phyloP scores from a whole-genome alignment of 164 flowering plant genomes.

The Magnolia officinalis region DNA sequence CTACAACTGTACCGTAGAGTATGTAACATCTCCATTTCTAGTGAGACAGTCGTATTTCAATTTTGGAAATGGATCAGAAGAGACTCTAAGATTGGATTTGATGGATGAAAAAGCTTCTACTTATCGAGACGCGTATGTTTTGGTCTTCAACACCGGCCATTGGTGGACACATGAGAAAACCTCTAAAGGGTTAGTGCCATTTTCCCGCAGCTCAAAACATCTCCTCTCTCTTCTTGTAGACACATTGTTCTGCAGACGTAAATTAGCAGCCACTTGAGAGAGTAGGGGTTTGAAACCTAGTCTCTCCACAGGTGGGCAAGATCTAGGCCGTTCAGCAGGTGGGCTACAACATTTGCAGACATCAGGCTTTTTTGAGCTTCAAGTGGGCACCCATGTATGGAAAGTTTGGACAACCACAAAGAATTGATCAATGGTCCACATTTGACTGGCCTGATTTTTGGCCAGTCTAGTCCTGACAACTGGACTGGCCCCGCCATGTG shows the following conservation, averaged over 20 bases:
- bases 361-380: background rate
- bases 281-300: too few species aligned
- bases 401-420: background rate
- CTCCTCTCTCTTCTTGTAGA: background rate
- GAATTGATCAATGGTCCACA: background rate
- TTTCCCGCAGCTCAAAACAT: background rate
- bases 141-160: slow-evolving; percentile 85
- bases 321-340: background rate
- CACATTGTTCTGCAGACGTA: too few species aligned
- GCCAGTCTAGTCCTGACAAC: too few species aligned
- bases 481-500: too few species aligned
- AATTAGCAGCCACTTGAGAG: too few species aligned
- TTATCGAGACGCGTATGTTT: slow-evolving; percentile 63
- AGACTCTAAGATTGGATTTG: slow-evolving; percentile 72
- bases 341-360: background rate
- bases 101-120: slow-evolving; percentile 56
- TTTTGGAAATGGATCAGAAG: slow-evolving; percentile 44
- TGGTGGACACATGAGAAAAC: slow-evolving; percentile 99
- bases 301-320: background rate
- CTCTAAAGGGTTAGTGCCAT: slow-evolving; percentile 57
- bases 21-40: slow-evolving; percentile 67
- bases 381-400: background rate
- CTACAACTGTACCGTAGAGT: slow-evolving; percentile 69
- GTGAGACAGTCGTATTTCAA: slow-evolving; percentile 48
- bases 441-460: background rate